Evolutionary conservation across 495 filamentous ascomycete genomes (phyloP).

Genomic region (Penicillium nucicola): DNA sequence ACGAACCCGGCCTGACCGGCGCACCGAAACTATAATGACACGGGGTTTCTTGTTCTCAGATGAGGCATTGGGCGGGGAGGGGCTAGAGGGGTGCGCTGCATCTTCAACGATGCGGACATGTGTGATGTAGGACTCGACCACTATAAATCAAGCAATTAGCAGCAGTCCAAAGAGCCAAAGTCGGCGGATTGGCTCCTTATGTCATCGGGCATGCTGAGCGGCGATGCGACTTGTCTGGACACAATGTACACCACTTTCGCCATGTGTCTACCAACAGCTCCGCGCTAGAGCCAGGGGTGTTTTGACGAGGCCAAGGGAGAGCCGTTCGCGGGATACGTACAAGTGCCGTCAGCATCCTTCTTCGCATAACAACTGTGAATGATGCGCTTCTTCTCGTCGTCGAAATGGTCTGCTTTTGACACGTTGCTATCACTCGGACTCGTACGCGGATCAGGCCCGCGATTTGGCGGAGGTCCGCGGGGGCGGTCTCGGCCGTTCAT

Average conservation of each 20-base stretch:
- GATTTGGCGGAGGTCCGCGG: constrained; percentile 27
- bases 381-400: constrained; percentile 93
- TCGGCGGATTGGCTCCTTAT: neutral
- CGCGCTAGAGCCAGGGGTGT: neutral
- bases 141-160: constrained; percentile 41
- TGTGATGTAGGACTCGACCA: constrained; percentile 94
- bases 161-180: neutral
- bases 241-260: constrained; percentile 1
- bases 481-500: constrained; percentile 37
- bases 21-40: constrained; percentile 87
- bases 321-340: constrained; percentile 47
- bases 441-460: constrained; percentile 33
- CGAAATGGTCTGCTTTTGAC: constrained; percentile 83
- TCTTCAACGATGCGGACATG: constrained; percentile 90
- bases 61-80: constrained; percentile 69
- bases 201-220: no score
- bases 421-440: constrained; percentile 34
- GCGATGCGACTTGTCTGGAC: neutral
- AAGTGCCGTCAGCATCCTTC: constrained; percentile 75
- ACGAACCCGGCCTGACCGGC: constrained; percentile 86
- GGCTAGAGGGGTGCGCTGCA: constrained; percentile 75
- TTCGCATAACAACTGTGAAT: constrained; percentile 89
- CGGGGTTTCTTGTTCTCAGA: constrained; percentile 79
- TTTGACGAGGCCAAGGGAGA: neutral
- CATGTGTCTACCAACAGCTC: constrained; percentile 8